These are phyloP conservation scores for Trichophyton rubrum DNA, from an alignment of 2,329 filamentous ascomycete genomes.

Conservation along the genomic window DNA sequence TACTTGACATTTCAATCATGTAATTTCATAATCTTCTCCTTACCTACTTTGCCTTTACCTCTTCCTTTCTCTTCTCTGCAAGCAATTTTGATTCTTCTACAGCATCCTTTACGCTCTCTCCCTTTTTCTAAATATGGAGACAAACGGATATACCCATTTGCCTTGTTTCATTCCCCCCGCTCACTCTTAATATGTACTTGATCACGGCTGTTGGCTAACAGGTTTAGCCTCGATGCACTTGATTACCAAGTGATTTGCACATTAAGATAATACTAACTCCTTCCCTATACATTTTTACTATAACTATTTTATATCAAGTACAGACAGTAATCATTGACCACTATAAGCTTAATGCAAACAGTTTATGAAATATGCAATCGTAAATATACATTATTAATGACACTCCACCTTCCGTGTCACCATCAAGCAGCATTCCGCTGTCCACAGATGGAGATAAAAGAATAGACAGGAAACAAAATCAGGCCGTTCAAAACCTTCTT, in stretches of 20 bases:
- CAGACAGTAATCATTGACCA: conserved; percentile 2
- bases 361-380: neutral
- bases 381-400: neutral
- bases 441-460: neutral
- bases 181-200: neutral
- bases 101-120: neutral
- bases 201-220: neutral
- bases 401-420: neutral
- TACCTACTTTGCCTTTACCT: neutral
- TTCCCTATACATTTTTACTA: neutral
- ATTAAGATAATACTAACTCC: neutral
- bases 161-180: neutral
- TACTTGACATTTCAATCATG: neutral
- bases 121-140: neutral
- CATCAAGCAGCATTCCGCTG: neutral
- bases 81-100: neutral
- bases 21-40: neutral
- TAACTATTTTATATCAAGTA: neutral
- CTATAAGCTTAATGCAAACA: neutral
- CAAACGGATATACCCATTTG: neutral
- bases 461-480: neutral
- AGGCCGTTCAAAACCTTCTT: conserved; percentile 29
- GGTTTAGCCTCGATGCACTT: neutral
- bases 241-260: neutral
- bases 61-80: neutral